Percentiles rank a stretch among this genome's conserved stretches.
phyloP scores from a whole-genome alignment of 805 yeast genomes.

The Monosporozyma servazzii region DNA sequence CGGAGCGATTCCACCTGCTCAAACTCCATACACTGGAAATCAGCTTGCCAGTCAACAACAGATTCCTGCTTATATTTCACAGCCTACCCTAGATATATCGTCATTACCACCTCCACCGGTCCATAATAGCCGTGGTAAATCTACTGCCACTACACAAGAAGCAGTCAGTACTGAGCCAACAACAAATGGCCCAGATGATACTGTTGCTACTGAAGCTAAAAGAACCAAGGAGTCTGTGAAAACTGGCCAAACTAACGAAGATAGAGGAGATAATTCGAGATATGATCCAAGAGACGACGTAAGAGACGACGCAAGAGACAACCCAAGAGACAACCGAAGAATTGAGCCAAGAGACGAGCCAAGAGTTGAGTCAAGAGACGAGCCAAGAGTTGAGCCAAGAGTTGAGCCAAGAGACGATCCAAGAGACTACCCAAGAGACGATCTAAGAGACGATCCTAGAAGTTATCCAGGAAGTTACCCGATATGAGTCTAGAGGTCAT shows the following conservation, averaged over 20 bases:
- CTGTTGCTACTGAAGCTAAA: background rate
- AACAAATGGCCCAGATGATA: background rate
- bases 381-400: background rate
- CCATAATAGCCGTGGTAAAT: constrained; percentile 15
- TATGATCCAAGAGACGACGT: constrained; percentile 1
- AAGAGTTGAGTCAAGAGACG: background rate
- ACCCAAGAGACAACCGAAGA: background rate
- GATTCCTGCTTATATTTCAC: constrained; percentile 8
- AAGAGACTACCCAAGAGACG: background rate
- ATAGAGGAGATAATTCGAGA: background rate
- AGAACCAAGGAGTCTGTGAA: background rate
- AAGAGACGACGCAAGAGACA: background rate
- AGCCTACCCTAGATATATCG: constrained; percentile 7
- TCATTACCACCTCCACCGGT: constrained; percentile 23
- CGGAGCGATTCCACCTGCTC: background rate
- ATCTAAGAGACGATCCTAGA: background rate
- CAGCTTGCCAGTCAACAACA: background rate
- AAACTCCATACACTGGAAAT: background rate
- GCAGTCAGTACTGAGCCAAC: background rate
- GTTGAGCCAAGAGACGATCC: background rate
- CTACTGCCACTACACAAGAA: background rate
- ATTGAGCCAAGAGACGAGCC: background rate
- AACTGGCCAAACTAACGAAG: background rate
- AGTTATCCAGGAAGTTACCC: background rate
- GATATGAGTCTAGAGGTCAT: too few relatives aligned